phyloP scores from a whole-genome alignment of 2,329 filamentous ascomycete genomes.

The Fusarium cyanostomum region DNA sequence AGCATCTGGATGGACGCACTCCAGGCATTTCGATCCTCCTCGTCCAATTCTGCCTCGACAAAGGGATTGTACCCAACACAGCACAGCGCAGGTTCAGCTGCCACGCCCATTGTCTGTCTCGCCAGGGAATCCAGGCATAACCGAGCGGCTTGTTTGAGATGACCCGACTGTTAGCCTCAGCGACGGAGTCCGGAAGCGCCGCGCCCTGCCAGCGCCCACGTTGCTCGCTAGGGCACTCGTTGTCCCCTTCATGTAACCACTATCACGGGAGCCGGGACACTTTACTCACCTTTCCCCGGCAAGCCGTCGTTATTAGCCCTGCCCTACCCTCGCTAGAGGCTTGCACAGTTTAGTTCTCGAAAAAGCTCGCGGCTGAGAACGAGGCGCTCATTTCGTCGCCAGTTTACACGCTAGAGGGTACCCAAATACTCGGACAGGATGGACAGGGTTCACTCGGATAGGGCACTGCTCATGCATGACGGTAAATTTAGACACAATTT shows the following conservation, averaged over 20 bases:
- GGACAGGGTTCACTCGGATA: slow-evolving; percentile 34
- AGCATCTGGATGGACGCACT: not conserved
- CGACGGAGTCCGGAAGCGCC: not conserved
- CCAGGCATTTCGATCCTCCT: slow-evolving; percentile 29
- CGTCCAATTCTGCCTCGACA: slow-evolving; percentile 13
- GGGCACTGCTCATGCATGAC: slow-evolving; percentile 35
- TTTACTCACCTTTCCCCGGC: slow-evolving; percentile 15
- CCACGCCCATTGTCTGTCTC: slow-evolving; percentile 18
- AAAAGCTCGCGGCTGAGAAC: slow-evolving; percentile 33
- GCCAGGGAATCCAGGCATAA: slow-evolving; percentile 36
- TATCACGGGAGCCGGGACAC: slow-evolving; percentile 20
- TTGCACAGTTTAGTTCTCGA: slow-evolving; percentile 29
- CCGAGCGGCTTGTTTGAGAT: slow-evolving; percentile 27
- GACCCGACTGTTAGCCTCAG: slow-evolving; percentile 28
- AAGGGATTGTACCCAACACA: slow-evolving; percentile 15
- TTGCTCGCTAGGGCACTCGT: slow-evolving; percentile 23
- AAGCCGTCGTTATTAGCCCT: slow-evolving; percentile 29
- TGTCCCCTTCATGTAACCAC: slow-evolving; percentile 28
- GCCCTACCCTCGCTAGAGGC: slow-evolving; percentile 33
- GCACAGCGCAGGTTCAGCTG: slow-evolving; percentile 16
- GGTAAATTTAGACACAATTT: slow-evolving; percentile 39
- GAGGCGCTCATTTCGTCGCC: slow-evolving; percentile 28
- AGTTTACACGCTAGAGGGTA: slow-evolving; percentile 34
- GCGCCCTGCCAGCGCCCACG: slow-evolving; percentile 17
- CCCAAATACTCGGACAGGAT: slow-evolving; percentile 42